Percentiles rank a stretch among this genome's conserved stretches.
phyloP scores from a whole-genome alignment of 371 early-diverging fungal species.

The Mortierella polycephala region DNA sequence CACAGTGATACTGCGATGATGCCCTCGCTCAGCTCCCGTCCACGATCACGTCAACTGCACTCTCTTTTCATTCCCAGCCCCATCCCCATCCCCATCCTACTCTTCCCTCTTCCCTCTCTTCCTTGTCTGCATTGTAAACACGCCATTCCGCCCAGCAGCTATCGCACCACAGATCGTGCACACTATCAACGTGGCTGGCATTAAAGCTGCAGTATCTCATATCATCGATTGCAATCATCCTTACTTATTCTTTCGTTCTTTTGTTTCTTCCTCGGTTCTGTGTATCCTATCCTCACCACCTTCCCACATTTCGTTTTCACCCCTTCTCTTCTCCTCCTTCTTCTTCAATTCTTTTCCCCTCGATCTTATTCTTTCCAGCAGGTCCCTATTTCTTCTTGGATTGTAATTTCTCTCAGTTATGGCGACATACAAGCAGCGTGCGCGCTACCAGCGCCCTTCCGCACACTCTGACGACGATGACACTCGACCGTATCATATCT shows the following conservation, averaged over 20 bases:
- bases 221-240: background rate
- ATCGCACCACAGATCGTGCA: too few relatives aligned
- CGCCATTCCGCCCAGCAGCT: too few relatives aligned
- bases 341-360: background rate
- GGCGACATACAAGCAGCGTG: slow-evolving; percentile 51
- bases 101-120: background rate
- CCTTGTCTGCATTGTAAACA: background rate
- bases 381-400: slow-evolving; percentile 1
- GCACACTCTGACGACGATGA: slow-evolving; percentile 22
- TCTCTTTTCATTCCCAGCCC: slow-evolving; percentile 3
- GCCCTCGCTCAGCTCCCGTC: too few relatives aligned
- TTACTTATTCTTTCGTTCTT: background rate
- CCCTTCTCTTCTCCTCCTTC: slow-evolving; percentile 1
- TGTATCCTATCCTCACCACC: background rate
- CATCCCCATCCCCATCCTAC: background rate
- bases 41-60: background rate
- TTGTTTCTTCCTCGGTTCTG: background rate
- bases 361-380: background rate
- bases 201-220: background rate
- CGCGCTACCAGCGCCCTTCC: slow-evolving; percentile 22
- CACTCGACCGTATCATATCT: slow-evolving; percentile 3
- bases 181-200: too few relatives aligned
- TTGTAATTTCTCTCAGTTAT: slow-evolving; percentile 8
- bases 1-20: too few relatives aligned
- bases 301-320: background rate